phyloP scores from a whole-genome alignment of 495 filamentous ascomycete species.

The Penicillium macrosclerotiorum region DNA sequence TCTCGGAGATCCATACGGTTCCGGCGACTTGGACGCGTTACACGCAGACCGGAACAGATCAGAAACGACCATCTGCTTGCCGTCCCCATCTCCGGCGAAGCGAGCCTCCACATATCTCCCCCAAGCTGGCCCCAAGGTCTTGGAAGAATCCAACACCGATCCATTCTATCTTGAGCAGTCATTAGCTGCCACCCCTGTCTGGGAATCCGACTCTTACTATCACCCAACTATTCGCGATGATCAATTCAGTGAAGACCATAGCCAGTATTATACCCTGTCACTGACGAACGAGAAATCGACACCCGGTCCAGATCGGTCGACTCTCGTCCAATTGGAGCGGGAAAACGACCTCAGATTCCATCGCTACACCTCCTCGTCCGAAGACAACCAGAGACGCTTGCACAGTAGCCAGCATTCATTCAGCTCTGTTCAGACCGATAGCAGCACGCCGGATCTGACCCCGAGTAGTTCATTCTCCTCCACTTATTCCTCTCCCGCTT shows the following conservation, averaged over 20 bases:
- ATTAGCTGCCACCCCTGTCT: slow-evolving; percentile 28
- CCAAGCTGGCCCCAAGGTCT: slow-evolving; percentile 21
- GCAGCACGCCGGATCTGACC: slow-evolving; percentile 39
- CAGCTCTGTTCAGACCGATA: slow-evolving; percentile 37
- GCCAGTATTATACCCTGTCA: slow-evolving; percentile 38
- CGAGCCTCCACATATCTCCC: slow-evolving; percentile 39
- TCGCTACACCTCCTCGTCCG: slow-evolving; percentile 24
- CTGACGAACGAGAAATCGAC: slow-evolving; percentile 23
- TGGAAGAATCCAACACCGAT: slow-evolving; percentile 43
- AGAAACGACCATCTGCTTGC: slow-evolving; percentile 33
- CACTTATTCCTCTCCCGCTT: slow-evolving; percentile 32
- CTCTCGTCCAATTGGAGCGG: slow-evolving; percentile 36
- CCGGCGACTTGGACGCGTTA: slow-evolving; percentile 37
- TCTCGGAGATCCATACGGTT: slow-evolving; percentile 33
- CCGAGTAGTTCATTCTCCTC: slow-evolving; percentile 50
- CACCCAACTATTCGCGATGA: slow-evolving; percentile 34
- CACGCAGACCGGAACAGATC: slow-evolving; percentile 35
- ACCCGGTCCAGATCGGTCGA: slow-evolving; percentile 30
- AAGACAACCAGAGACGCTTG: slow-evolving; percentile 17
- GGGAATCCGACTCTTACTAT: slow-evolving; percentile 28
- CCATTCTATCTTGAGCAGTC: slow-evolving; percentile 48
- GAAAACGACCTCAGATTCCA: slow-evolving; percentile 36
- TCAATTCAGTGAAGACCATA: slow-evolving; percentile 31
- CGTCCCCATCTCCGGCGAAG: slow-evolving; percentile 32
- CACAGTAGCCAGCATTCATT: slow-evolving; percentile 39